A percentile compares a stretch with the other conserved stretches of the same genome.
Evolutionary conservation across 768 basidiomycete genomes (phyloP).

Genomic region (Suillus bovinus): DNA sequence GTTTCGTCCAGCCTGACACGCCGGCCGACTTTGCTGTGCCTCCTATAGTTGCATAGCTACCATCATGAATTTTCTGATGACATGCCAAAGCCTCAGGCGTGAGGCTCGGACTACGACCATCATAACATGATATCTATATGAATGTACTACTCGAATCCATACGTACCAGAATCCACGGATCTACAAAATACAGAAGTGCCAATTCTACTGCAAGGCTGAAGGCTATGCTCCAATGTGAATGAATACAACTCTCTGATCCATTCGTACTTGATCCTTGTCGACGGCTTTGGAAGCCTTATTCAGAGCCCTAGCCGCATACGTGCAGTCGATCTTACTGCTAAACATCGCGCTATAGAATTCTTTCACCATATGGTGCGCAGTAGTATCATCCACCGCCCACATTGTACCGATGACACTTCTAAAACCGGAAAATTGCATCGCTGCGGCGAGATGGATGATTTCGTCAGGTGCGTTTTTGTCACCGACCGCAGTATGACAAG

Average conservation of each 20-base stretch:
- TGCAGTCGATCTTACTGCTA: slow-evolving; percentile 12
- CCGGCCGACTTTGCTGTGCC: too few species aligned
- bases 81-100: too few species aligned
- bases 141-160: too few species aligned
- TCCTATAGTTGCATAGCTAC: too few species aligned
- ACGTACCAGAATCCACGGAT: background rate
- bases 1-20: too few species aligned
- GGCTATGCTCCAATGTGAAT: slow-evolving; percentile 24
- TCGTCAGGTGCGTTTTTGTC: slow-evolving; percentile 30
- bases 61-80: too few species aligned
- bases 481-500: slow-evolving; percentile 32
- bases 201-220: background rate
- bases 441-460: slow-evolving; percentile 35
- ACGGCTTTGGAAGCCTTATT: slow-evolving; percentile 24
- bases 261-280: slow-evolving; percentile 18
- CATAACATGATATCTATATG: too few species aligned
- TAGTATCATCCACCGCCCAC: slow-evolving; percentile 32
- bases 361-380: slow-evolving; percentile 21
- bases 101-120: too few species aligned
- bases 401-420: slow-evolving; percentile 37
- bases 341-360: slow-evolving; percentile 26
- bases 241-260: slow-evolving; percentile 30
- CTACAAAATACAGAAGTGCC: background rate
- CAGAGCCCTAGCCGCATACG: slow-evolving; percentile 20
- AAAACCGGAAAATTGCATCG: slow-evolving; percentile 37